phyloP scores from a whole-genome alignment of 1,284 basidiomycete genomes.

The Ustilago loliicola region DNA sequence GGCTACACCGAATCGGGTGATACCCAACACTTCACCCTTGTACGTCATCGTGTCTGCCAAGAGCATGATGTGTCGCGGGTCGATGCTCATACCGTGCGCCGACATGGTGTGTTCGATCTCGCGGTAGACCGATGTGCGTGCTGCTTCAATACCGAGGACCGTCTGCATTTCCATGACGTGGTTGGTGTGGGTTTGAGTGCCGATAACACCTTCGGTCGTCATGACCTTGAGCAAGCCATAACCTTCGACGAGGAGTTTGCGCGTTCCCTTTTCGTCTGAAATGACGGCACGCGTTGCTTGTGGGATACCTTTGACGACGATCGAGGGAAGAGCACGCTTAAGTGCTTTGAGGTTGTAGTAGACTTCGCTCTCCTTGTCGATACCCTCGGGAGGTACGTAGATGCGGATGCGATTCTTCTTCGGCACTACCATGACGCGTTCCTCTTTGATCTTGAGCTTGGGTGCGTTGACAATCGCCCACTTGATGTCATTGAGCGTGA shows the following conservation, averaged over 20 bases:
- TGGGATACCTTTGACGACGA: conserved; percentile 69
- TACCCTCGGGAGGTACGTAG: conserved; percentile 74
- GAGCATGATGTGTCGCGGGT: conserved; percentile 98
- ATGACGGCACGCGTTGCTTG: conserved; percentile 66
- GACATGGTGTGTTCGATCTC: conserved; percentile 97
- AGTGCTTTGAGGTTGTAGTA: conserved; percentile 67
- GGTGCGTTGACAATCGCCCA: conserved; percentile 87
- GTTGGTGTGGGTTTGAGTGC: conserved; percentile 92
- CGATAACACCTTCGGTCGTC: conserved; percentile 95
- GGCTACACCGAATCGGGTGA: conserved; percentile 99
- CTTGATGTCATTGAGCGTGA: conserved; percentile 92
- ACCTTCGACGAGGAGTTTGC: conserved; percentile 76
- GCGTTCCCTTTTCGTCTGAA: conserved; percentile 67
- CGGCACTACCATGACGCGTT: conserved; percentile 71
- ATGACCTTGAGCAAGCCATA: conserved; percentile 98
- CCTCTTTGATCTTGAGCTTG: conserved; percentile 92
- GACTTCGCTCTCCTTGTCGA: conserved; percentile 78
- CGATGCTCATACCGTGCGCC: conserved; percentile 97
- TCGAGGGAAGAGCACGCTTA: conserved; percentile 65
- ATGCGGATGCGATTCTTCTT: conserved; percentile 84
- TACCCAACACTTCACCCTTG: conserved; percentile 98
- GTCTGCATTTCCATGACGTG: conserved; percentile 96
- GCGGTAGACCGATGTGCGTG: conserved; percentile 92
- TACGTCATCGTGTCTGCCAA: conserved; percentile 99
- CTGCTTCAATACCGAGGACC: conserved; percentile 97